Evolutionary conservation across 2,329 filamentous ascomycete genomes (phyloP).

Genomic region (Neopestalotiopsis sp.): DNA sequence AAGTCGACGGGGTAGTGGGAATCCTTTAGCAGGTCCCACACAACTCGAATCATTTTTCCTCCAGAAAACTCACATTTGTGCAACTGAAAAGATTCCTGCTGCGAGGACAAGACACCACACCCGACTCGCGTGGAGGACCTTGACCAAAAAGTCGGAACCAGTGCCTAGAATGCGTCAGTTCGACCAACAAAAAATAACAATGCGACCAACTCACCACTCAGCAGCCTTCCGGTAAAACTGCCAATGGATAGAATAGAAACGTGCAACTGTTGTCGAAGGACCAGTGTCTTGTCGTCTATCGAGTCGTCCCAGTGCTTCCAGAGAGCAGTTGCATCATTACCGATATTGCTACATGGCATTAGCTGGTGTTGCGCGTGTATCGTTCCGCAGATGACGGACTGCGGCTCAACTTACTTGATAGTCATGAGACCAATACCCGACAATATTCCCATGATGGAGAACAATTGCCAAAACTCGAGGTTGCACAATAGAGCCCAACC

Average conservation of each 20-base stretch:
- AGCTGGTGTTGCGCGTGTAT: slow-evolving; percentile 34
- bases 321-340: slow-evolving; percentile 84
- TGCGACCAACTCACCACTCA: slow-evolving; percentile 63
- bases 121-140: slow-evolving; percentile 78
- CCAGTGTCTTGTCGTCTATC: slow-evolving; percentile 75
- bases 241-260: slow-evolving; percentile 92
- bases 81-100: slow-evolving; percentile 76
- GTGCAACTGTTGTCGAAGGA: slow-evolving; percentile 84
- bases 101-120: slow-evolving; percentile 90
- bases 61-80: slow-evolving; percentile 67
- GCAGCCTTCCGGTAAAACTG: slow-evolving; percentile 82
- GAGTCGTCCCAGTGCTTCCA: slow-evolving; percentile 86
- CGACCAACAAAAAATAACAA: neutral
- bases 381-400: neutral
- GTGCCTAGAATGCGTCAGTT: slow-evolving; percentile 62
- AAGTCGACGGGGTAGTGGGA: neutral
- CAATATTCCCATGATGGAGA: slow-evolving; percentile 85
- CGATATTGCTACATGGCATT: slow-evolving; percentile 76
- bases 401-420: slow-evolving; percentile 77
- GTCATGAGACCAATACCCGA: slow-evolving; percentile 97
- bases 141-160: slow-evolving; percentile 89
- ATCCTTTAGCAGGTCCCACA: neutral
- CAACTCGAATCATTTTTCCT: neutral
- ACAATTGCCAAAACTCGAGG: slow-evolving; percentile 90
- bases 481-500: slow-evolving; percentile 76